Evolutionary conservation across 139 green algal genomes (phyloP), one percentile per base, ranked within the genome.

Genomic region (Desmodesmus armatus): DNA sequence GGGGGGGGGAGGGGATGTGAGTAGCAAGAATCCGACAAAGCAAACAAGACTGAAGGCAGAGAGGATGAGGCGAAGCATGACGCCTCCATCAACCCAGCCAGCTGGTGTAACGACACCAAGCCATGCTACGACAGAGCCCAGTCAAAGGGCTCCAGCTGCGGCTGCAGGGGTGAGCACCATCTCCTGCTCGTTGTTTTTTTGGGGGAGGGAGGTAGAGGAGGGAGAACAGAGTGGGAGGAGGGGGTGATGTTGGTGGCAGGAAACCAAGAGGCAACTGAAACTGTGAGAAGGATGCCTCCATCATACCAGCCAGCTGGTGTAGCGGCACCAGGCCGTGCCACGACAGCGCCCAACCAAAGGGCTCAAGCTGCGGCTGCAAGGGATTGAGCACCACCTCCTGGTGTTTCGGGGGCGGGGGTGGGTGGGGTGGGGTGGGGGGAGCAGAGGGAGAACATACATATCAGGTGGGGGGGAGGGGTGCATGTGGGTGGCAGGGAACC

Each of bases 41-140:
- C n/a, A n/a, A n/a, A n/a, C n/a, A n/a, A n/a, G n/a, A n/a, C n/a
- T n/a, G n/a, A n/a, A n/a, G n/a, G n/a, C n/a, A n/a, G n/a, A n/a
- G n/a, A n/a, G n/a, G n/a, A 98, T 71, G 94, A 91, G 7, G 94
- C 95, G 88, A 98, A 99, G 74, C 71, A 80, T 60, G 49, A 40
- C 53, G 76, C 13, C 40, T 97, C 93, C 49, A 97, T 84, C 43
- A 98, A 83, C 29, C 88, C 65, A 7, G 90, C 91, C 90, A 97
- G 87, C 5, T 92, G 87, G 1, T 83, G 78, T 15, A 77, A 44
- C 5, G 94, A 88, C 71, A 98, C 82, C 15, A 94, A 85, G 5
- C 93, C 88, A 0, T 90, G 72, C 97, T 97, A 99, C 27, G 85
- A 71, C 72, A 98, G 90, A 25, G 96, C 92, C 93, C 94, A 98